These are phyloP conservation scores for Rugiboletus extremiorientalis DNA, from an alignment of 1,284 basidiomycete genomes.

Conservation along the genomic window DNA sequence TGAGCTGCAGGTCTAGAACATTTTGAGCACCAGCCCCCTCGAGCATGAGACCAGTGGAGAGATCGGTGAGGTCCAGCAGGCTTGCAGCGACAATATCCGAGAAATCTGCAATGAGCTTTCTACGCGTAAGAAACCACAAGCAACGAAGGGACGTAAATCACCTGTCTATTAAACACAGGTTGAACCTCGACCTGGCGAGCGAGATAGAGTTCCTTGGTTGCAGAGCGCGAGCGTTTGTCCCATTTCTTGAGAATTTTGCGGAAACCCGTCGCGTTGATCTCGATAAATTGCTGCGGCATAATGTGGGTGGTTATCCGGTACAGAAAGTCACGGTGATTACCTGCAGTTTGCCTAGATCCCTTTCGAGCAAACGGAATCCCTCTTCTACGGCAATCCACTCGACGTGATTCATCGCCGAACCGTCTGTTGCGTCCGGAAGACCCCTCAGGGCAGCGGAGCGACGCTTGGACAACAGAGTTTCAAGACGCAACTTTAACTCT, in stretches of 20 bases:
- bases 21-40: conserved; percentile 60
- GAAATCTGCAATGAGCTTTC: conserved; percentile 86
- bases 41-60: conserved; percentile 71
- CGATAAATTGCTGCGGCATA: conserved; percentile 84
- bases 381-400: conserved; percentile 96
- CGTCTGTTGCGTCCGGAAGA: conserved; percentile 61
- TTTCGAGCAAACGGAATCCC: conserved; percentile 92
- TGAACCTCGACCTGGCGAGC: conserved; percentile 98
- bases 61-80: conserved; percentile 88
- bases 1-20: conserved; percentile 71
- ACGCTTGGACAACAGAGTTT: conserved; percentile 93
- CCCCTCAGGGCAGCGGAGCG: conserved; percentile 77
- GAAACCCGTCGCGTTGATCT: conserved; percentile 97
- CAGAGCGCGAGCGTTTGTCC: conserved; percentile 95
- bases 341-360: conserved; percentile 96
- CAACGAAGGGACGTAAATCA: conserved; percentile 27
- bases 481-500: conserved; percentile 88
- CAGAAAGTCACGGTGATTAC: conserved; percentile 43
- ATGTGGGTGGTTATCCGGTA: conserved; percentile 22
- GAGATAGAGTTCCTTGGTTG: conserved; percentile 95
- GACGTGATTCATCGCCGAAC: conserved; percentile 65
- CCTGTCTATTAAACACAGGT: conserved; percentile 96
- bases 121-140: conserved; percentile 11
- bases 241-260: conserved; percentile 99
- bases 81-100: conserved; percentile 95